Conservation (phyloP, 129 eudicot species). For the Escallonia herrerae region DNA sequence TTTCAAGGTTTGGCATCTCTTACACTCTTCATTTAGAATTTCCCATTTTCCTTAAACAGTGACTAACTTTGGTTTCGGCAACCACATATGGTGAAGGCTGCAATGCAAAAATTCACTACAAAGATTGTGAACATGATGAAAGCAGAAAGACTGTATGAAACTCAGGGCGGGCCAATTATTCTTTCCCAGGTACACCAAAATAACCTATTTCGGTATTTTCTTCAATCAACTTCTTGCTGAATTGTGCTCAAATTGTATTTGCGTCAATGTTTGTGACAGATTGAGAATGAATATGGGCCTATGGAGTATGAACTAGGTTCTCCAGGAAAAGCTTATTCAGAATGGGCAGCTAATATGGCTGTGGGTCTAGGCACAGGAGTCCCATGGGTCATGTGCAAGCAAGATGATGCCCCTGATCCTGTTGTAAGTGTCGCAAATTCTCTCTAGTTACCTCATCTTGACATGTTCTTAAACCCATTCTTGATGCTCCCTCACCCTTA, state of each 20-base stretch:
- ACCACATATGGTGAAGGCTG: slow-evolving; percentile 42
- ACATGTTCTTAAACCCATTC: slow-evolving; percentile 19
- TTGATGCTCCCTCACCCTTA: slow-evolving; percentile 16
- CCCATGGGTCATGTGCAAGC: slow-evolving; percentile 99
- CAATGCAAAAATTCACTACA: slow-evolving; percentile 89
- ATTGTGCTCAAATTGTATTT: background rate
- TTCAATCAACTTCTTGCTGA: background rate
- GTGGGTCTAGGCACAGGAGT: slow-evolving; percentile 88
- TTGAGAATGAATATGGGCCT: slow-evolving; percentile 98
- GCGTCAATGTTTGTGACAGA: slow-evolving; percentile 29
- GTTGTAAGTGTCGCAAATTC: slow-evolving; percentile 47
- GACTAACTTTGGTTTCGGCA: background rate
- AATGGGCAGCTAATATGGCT: slow-evolving; percentile 98
- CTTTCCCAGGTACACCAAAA: slow-evolving; percentile 75
- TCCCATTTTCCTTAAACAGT: background rate
- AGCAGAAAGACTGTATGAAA: slow-evolving; percentile 61
- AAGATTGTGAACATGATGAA: slow-evolving; percentile 98
- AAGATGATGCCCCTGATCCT: slow-evolving; percentile 99
- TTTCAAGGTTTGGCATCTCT: slow-evolving; percentile 59
- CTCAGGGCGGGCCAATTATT: slow-evolving; percentile 99
- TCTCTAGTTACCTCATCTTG: slow-evolving; percentile 13
- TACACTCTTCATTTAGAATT: background rate
- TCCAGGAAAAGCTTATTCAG: slow-evolving; percentile 67
- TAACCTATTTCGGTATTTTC: slow-evolving; percentile 7
- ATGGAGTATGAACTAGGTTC: slow-evolving; percentile 85